Evolutionary conservation across 2,329 filamentous ascomycete genomes (phyloP).

Genomic region (Davidsoniella virescens): DNA sequence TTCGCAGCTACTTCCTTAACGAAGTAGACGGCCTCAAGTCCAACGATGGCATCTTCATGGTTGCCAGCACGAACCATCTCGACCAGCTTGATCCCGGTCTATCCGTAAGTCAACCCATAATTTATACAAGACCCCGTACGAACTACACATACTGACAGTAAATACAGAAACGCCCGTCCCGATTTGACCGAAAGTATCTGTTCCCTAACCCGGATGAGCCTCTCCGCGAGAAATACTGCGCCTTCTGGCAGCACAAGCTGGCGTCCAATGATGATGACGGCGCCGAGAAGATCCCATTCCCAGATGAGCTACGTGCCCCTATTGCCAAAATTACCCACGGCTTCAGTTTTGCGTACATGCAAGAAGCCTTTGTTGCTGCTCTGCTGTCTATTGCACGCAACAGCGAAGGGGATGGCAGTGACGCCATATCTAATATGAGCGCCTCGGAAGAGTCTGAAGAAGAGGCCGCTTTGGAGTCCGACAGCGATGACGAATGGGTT

Average conservation of each 20-base stretch:
- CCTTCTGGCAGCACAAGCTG: constrained; percentile 45
- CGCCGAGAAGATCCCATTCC: constrained; percentile 33
- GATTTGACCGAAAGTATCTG: constrained; percentile 51
- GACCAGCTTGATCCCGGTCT: constrained; percentile 52
- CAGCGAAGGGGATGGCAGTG: constrained; percentile 13
- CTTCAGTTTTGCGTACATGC: constrained; percentile 57
- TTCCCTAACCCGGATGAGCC: constrained; percentile 40
- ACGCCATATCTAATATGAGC: neutral
- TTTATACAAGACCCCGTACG: neutral
- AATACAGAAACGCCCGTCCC: constrained; percentile 42
- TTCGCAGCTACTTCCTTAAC: constrained; percentile 55
- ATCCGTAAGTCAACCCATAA: constrained; percentile 22
- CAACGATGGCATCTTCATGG: constrained; percentile 57
- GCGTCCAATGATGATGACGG: constrained; percentile 25
- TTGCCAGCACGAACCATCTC: constrained; percentile 49
- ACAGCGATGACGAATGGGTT: constrained; percentile 23
- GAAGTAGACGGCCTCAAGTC: constrained; percentile 53
- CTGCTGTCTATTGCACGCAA: constrained; percentile 39
- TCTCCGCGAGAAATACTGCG: constrained; percentile 42
- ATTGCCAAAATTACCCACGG: constrained; percentile 44
- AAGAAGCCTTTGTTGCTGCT: constrained; percentile 51
- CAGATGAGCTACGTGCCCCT: constrained; percentile 37
- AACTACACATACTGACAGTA: neutral
- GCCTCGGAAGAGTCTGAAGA: constrained; percentile 11
- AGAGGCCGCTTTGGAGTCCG: neutral